Conservation (phyloP, 2,329 filamentous ascomycete genomes). For the Albophoma yamanashiensis region DNA sequence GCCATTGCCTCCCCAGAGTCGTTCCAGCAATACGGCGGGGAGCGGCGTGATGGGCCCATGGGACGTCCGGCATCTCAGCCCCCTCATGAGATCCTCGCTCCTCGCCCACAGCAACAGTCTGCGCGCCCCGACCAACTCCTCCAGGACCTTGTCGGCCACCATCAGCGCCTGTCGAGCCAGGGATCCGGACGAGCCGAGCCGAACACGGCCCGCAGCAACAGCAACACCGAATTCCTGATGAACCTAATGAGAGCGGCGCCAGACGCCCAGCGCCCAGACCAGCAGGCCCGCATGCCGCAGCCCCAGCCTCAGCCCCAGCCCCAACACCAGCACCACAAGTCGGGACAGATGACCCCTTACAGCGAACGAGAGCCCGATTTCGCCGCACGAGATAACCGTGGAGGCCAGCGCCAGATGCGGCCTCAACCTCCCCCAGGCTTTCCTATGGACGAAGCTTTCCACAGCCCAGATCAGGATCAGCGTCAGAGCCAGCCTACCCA, state of each 20-base stretch:
- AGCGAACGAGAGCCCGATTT: constrained; percentile 40
- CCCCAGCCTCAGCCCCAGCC: constrained; percentile 7
- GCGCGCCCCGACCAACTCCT: constrained; percentile 49
- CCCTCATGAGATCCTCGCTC: constrained; percentile 42
- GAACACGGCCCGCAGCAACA: constrained; percentile 36
- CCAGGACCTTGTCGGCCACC: constrained; percentile 49
- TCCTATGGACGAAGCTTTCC: constrained; percentile 41
- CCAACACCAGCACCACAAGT: constrained; percentile 13
- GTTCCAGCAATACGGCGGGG: constrained; percentile 34
- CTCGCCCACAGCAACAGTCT: constrained; percentile 38
- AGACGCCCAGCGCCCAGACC: constrained; percentile 40
- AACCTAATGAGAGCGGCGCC: constrained; percentile 58
- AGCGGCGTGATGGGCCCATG: constrained; percentile 32
- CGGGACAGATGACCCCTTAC: constrained; percentile 34
- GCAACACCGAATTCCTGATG: constrained; percentile 76
- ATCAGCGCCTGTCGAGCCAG: constrained; percentile 44
- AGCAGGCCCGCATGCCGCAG: constrained; percentile 17
- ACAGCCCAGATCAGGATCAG: constrained; percentile 34
- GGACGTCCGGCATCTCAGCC: constrained; percentile 28
- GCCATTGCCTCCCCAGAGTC: constrained; percentile 35
- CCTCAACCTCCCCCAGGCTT: constrained; percentile 38
- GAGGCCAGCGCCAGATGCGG: constrained; percentile 28
- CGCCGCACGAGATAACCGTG: constrained; percentile 19
- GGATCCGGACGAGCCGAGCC: constrained; percentile 34
- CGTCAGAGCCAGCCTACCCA: constrained; percentile 47